phyloP scores from a whole-genome alignment of 176 grass and related monocot genomes.

The Cenchrus americanus region DNA sequence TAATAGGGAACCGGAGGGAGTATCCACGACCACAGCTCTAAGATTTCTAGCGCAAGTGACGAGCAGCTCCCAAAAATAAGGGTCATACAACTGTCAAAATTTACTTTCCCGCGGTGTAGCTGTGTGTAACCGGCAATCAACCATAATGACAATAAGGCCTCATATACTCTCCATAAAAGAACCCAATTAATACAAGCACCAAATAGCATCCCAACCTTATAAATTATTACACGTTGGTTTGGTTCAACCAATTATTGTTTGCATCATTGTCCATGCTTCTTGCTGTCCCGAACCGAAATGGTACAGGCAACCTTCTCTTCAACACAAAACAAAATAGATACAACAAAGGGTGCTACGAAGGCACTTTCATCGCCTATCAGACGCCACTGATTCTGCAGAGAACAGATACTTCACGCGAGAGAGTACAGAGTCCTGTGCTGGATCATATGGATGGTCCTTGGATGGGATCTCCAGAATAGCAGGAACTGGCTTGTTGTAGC shows the following conservation, averaged over 20 bases:
- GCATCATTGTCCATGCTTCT: neutral
- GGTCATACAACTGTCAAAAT: no score
- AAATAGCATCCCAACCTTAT: neutral
- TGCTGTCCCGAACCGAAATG: neutral
- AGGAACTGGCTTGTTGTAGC: conserved; percentile 87
- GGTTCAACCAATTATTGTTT: conserved; percentile 18
- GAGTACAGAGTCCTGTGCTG: conserved; percentile 68
- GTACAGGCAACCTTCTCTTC: neutral
- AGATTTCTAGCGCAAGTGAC: no score
- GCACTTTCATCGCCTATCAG: conserved; percentile 61
- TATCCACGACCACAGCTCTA: no score
- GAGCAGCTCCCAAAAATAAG: no score
- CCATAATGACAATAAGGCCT: neutral
- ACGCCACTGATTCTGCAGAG: conserved; percentile 71
- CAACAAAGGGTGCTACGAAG: neutral
- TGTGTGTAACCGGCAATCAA: neutral
- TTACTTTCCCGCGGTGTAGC: no score
- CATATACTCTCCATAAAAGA: neutral
- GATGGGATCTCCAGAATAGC: conserved; percentile 93
- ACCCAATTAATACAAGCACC: neutral
- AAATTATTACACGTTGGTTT: neutral
- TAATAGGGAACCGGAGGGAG: no score
- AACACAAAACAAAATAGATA: conserved; percentile 6
- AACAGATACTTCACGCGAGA: conserved; percentile 86
- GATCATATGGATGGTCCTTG: conserved; percentile 92